Conservation (phyloP, 495 filamentous ascomycete genomes). For the Terfezia claveryi region DNA sequence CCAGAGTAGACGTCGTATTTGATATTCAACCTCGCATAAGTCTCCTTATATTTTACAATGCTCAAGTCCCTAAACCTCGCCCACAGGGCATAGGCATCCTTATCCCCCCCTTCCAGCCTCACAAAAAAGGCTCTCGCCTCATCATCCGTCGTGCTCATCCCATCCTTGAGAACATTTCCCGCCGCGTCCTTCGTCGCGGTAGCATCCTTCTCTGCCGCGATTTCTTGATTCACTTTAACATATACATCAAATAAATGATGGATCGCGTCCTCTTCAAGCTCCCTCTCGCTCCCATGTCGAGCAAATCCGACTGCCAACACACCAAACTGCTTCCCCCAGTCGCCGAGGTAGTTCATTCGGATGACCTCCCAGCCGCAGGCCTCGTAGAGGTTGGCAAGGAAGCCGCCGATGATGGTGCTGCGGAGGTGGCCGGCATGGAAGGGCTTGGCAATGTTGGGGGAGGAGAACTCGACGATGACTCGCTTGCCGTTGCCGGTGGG, state of each 20-base stretch:
- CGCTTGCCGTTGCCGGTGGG: slow-evolving; percentile 45
- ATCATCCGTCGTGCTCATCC: slow-evolving; percentile 30
- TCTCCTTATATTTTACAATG: slow-evolving; percentile 63
- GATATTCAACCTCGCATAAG: slow-evolving; percentile 73
- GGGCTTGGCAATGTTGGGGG: slow-evolving; percentile 42
- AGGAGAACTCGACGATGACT: slow-evolving; percentile 38
- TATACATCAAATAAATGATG: slow-evolving; percentile 44
- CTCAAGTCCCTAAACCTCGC: slow-evolving; percentile 71
- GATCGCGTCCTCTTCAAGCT: slow-evolving; percentile 34
- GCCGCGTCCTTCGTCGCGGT: slow-evolving; percentile 25
- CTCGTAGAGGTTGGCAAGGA: slow-evolving; percentile 37
- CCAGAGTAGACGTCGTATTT: slow-evolving; percentile 84
- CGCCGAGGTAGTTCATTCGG: slow-evolving; percentile 43
- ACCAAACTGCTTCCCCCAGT: slow-evolving; percentile 48
- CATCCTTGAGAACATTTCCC: slow-evolving; percentile 25
- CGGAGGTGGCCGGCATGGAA: slow-evolving; percentile 48
- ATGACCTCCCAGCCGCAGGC: slow-evolving; percentile 38
- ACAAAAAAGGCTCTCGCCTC: slow-evolving; percentile 64
- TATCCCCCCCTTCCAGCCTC: slow-evolving; percentile 66
- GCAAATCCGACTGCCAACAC: slow-evolving; percentile 34
- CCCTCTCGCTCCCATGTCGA: slow-evolving; percentile 36
- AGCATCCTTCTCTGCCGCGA: slow-evolving; percentile 33
- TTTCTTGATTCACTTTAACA: slow-evolving; percentile 37
- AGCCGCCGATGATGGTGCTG: slow-evolving; percentile 45
- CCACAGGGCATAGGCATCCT: slow-evolving; percentile 60